Evolutionary conservation across 495 filamentous ascomycete species (phyloP).

Genomic region (Penicillium ochrochloron): DNA sequence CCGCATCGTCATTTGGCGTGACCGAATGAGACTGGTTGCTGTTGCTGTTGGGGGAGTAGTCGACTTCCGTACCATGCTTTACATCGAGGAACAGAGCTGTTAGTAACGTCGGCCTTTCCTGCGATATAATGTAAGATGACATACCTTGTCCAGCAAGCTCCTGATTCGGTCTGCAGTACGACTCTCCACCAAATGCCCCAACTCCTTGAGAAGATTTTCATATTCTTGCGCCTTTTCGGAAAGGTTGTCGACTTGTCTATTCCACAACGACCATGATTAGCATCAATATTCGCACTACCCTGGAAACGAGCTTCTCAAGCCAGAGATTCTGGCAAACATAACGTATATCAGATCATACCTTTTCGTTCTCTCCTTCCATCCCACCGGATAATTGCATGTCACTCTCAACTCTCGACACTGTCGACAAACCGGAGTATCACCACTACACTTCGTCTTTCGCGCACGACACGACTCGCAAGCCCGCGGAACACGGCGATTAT

Average conservation of each 20-base stretch:
- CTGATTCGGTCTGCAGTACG: constrained; percentile 42
- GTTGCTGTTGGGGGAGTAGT: constrained; percentile 35
- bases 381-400: constrained; percentile 59
- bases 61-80: constrained; percentile 29
- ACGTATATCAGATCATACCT: constrained; percentile 40
- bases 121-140: constrained; percentile 10
- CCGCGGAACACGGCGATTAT: constrained; percentile 51
- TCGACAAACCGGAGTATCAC: constrained; percentile 59
- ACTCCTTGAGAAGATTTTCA: constrained; percentile 51
- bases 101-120: neutral
- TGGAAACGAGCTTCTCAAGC: neutral
- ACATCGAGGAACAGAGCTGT: neutral
- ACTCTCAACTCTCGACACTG: constrained; percentile 60
- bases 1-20: constrained; percentile 40
- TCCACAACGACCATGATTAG: constrained; percentile 8
- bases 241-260: constrained; percentile 47
- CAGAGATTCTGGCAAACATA: neutral
- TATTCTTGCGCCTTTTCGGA: constrained; percentile 55
- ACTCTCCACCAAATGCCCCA: constrained; percentile 36
- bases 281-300: neutral
- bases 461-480: constrained; percentile 77
- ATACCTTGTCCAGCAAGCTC: constrained; percentile 43
- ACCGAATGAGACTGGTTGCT: constrained; percentile 40
- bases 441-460: constrained; percentile 68
- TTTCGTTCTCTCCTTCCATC: constrained; percentile 63